phyloP scores from a whole-genome alignment of 805 yeast genomes.

The Pichia pseudocactophila region DNA sequence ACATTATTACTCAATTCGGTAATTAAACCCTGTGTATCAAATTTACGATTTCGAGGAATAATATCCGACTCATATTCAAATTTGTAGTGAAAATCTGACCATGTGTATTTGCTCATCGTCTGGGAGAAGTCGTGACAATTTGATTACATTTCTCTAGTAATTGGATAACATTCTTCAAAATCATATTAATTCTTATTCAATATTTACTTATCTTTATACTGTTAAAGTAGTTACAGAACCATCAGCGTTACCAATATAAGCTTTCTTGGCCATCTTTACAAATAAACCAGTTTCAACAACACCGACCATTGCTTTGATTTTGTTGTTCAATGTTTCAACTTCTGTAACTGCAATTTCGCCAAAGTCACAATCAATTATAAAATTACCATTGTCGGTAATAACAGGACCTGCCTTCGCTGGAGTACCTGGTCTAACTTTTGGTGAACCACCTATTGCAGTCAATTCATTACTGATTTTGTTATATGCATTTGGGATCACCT shows the following conservation, averaged over 20 bases:
- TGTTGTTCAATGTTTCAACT: constrained; percentile 44
- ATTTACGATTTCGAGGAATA: background rate
- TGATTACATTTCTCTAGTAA: background rate
- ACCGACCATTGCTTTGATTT: constrained; percentile 73
- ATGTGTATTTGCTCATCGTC: background rate
- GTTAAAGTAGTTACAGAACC: constrained; percentile 42
- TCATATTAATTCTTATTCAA: too few relatives aligned
- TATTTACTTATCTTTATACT: constrained; percentile 27
- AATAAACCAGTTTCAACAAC: constrained; percentile 96
- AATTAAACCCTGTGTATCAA: constrained; percentile 2
- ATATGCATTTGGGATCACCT: constrained; percentile 84
- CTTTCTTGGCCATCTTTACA: constrained; percentile 61
- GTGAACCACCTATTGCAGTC: constrained; percentile 52
- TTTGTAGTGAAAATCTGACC: too few relatives aligned
- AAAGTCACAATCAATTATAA: constrained; percentile 87
- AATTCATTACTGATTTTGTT: constrained; percentile 66
- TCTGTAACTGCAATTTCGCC: constrained; percentile 53
- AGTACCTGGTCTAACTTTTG: constrained; percentile 74
- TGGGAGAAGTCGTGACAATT: background rate
- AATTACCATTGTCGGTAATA: constrained; percentile 91
- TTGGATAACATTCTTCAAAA: too few relatives aligned
- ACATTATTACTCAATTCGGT: constrained; percentile 8
- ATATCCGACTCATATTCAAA: too few relatives aligned
- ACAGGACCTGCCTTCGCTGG: constrained; percentile 95
- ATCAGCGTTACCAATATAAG: constrained; percentile 81